A percentile compares a stretch with the other conserved stretches of the same genome.
Evolutionary conservation across 2,329 filamentous ascomycete species (phyloP).

Genomic region (Aspergillus clavatus): DNA sequence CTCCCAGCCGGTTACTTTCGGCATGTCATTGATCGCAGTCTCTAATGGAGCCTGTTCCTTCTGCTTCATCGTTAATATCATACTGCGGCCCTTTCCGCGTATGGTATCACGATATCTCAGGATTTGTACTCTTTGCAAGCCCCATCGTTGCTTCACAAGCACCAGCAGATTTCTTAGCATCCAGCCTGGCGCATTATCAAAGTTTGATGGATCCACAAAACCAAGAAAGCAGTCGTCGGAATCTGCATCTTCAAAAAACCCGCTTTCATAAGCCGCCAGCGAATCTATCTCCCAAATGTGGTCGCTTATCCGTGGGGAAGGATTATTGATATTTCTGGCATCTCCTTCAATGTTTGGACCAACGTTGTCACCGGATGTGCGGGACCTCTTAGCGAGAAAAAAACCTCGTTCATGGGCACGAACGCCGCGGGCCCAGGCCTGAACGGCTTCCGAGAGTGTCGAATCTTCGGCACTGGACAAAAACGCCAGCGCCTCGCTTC

Average conservation of each 20-base stretch:
- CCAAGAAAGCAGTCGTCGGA: slow-evolving; percentile 75
- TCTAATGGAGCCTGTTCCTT: slow-evolving; percentile 27
- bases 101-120: slow-evolving; percentile 83
- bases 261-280: slow-evolving; percentile 72
- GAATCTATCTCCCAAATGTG: slow-evolving; percentile 67
- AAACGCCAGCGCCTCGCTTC: slow-evolving; percentile 24
- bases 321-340: not conserved
- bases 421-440: slow-evolving; percentile 79
- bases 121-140: slow-evolving; percentile 70
- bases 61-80: slow-evolving; percentile 63
- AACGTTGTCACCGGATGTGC: slow-evolving; percentile 23
- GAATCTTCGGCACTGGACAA: slow-evolving; percentile 68
- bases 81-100: slow-evolving; percentile 74
- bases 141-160: slow-evolving; percentile 76
- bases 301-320: not conserved
- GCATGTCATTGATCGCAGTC: slow-evolving; percentile 48
- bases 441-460: slow-evolving; percentile 72
- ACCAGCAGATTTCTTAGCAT: slow-evolving; percentile 84
- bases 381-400: slow-evolving; percentile 80
- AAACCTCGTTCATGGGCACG: slow-evolving; percentile 87
- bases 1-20: slow-evolving; percentile 95
- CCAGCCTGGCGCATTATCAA: slow-evolving; percentile 83
- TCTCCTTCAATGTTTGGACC: not conserved
- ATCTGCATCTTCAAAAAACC: slow-evolving; percentile 72
- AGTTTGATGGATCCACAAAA: slow-evolving; percentile 91